Evolutionary conservation across 2,329 filamentous ascomycete genomes (phyloP), one percentile per base, ranked within the genome.

Genomic region (Venturia nashicola): DNA sequence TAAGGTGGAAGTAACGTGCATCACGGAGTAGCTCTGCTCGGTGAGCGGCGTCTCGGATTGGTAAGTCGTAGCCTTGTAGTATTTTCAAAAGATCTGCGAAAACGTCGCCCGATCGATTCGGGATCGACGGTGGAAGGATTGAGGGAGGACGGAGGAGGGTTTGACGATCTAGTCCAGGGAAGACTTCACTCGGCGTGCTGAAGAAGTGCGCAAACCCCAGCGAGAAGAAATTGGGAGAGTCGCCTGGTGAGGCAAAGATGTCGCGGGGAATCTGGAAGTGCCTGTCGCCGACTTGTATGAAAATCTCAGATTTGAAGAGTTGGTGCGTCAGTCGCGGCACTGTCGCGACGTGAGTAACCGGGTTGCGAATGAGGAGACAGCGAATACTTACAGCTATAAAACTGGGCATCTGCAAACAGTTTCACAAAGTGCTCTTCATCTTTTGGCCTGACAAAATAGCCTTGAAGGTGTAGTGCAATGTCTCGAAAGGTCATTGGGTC

Each of bases 221-320:
- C 0, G 91, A 88, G 79, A 97, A 97, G 80, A 91, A 97, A 74
- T 97, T 97, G 14, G 92, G 92, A n/a, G 86, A 87, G 76, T 97
- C 92, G 34, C 92, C 93, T 0, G 91, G 90, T 43, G 84, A 83
- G 39, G 84, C 87, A 75, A 97, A 96, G 66, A 96, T 81, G 69
- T 96, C 90, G 67, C 91, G 88, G 1, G 92, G 89, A 68, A 97
- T 92, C 72, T 91, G 88, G 75, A 97, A 97, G 70, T 94, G 86
- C 65, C 83, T 85, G 68, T 90, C 85, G 65, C 93, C 93, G 70
- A 97, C 93, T 66, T 89, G 88, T 70, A 96, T 91, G 78, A 92
- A 96, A 71, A 97, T 95, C 70, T 89, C 89, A 67, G 91, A 90
- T 69, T 93, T 90, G 75, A 93, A 95, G 27, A 97, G 86, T 75